Evolutionary conservation across 805 yeast species (phyloP).

Genomic region (Pichia rugopelliculosa): DNA sequence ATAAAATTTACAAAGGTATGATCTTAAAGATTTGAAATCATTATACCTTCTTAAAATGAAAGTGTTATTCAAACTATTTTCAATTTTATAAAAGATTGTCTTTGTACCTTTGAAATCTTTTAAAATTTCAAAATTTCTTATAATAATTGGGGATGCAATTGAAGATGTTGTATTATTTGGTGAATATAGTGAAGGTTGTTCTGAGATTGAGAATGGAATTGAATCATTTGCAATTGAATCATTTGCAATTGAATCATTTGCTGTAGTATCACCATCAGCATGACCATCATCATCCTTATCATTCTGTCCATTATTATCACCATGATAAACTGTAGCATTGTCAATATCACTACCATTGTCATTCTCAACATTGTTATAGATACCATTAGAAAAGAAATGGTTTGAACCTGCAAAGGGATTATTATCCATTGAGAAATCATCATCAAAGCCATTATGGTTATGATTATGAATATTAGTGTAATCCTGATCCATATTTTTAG

Average conservation of each 20-base stretch:
- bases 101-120: constrained; percentile 24
- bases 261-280: background rate
- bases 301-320: background rate
- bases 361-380: constrained; percentile 2
- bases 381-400: constrained; percentile 25
- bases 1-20: constrained; percentile 57
- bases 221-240: background rate
- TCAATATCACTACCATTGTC: background rate
- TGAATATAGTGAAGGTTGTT: constrained; percentile 2
- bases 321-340: constrained; percentile 1
- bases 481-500: background rate
- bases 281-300: background rate
- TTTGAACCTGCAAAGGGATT: constrained; percentile 32
- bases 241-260: background rate
- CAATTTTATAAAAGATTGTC: constrained; percentile 27
- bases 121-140: constrained; percentile 18
- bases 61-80: constrained; percentile 9
- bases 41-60: constrained; percentile 70
- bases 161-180: background rate
- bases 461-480: background rate
- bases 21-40: constrained; percentile 80
- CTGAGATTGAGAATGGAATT: background rate
- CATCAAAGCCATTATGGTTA: constrained; percentile 20
- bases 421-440: constrained; percentile 28
- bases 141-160: background rate